Conservation (phyloP, 257 asterid species). For the Eustoma russellianum region DNA sequence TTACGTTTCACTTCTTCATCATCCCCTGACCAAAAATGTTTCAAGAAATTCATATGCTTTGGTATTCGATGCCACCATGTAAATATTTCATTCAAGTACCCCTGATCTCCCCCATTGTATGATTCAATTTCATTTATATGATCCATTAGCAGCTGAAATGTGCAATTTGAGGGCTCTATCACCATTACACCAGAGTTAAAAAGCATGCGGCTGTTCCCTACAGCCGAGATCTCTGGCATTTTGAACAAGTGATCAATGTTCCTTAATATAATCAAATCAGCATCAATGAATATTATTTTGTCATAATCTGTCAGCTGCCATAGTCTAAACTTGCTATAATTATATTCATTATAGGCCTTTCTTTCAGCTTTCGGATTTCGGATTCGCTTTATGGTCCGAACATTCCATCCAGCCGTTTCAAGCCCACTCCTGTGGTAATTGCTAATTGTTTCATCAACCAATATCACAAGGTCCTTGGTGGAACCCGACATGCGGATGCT, state of each 20-base stretch:
- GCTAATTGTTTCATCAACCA: conserved; percentile 60
- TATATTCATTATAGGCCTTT: conserved; percentile 86
- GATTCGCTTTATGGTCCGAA: conserved; percentile 53
- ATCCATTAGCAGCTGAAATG: conserved; percentile 66
- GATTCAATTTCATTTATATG: conserved; percentile 65
- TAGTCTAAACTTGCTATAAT: conserved; percentile 80
- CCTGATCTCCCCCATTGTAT: conserved; percentile 86
- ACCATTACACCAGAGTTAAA: conserved; percentile 88
- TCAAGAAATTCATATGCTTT: conserved; percentile 68
- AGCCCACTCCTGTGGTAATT: conserved; percentile 62
- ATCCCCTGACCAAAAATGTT: conserved; percentile 79
- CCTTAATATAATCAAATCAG: conserved; percentile 62
- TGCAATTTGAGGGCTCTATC: conserved; percentile 73
- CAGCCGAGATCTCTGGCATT: conserved; percentile 78
- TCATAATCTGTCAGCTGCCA: conserved; percentile 88
- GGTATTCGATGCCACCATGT: conserved; percentile 93
- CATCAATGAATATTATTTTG: conserved; percentile 64
- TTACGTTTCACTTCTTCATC: conserved; percentile 41
- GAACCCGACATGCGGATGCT: conserved; percentile 79
- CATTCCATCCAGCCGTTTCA: conserved; percentile 68
- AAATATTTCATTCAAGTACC: conserved; percentile 63
- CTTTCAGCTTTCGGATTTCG: conserved; percentile 74
- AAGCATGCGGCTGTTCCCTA: conserved; percentile 66
- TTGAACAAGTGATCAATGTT: conserved; percentile 58
- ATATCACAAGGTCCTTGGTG: conserved; percentile 64